Percentiles rank a stretch among this genome's conserved stretches.
These are phyloP conservation scores for Yarrowia galli DNA, from an alignment of 1,139 yeast genomes.

Conservation along the genomic window DNA sequence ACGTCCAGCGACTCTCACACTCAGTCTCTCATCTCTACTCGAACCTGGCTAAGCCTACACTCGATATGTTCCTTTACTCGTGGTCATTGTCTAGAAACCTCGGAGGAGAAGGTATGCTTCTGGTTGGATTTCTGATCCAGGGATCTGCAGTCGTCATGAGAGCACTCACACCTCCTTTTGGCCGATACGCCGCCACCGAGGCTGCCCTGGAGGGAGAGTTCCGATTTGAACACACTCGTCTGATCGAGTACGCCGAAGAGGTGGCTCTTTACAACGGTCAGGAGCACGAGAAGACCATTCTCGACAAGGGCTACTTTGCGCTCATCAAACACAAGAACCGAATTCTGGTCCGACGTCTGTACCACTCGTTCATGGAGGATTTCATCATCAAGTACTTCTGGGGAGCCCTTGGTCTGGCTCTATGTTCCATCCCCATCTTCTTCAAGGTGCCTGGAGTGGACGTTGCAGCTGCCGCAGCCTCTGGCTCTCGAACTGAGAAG, in stretches of 20 bases:
- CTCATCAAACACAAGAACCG: conserved; percentile 79
- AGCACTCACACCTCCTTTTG: conserved; percentile 88
- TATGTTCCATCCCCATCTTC: conserved; percentile 91
- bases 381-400: conserved; percentile 90
- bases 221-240: conserved; percentile 80
- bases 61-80: conserved; percentile 83
- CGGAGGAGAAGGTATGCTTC: conserved; percentile 83
- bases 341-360: conserved; percentile 79
- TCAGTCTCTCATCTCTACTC: conserved; percentile 81
- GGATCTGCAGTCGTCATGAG: conserved; percentile 76
- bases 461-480: conserved; percentile 42
- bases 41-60: conserved; percentile 83
- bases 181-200: conserved; percentile 76
- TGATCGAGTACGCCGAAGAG: conserved; percentile 82
- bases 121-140: conserved; percentile 82
- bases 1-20: conserved; percentile 74
- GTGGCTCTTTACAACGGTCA: conserved; percentile 88
- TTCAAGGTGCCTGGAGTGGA: conserved; percentile 67
- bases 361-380: conserved; percentile 64
- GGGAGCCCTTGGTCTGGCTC: conserved; percentile 92
- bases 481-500: conserved; percentile 55
- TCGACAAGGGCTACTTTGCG: conserved; percentile 83
- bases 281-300: conserved; percentile 73
- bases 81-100: conserved; percentile 77
- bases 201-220: conserved; percentile 87